Evolutionary conservation across 1,284 basidiomycete genomes (phyloP), one percentile per base, ranked within the genome.

Genomic region (Kwoniella shivajii): DNA sequence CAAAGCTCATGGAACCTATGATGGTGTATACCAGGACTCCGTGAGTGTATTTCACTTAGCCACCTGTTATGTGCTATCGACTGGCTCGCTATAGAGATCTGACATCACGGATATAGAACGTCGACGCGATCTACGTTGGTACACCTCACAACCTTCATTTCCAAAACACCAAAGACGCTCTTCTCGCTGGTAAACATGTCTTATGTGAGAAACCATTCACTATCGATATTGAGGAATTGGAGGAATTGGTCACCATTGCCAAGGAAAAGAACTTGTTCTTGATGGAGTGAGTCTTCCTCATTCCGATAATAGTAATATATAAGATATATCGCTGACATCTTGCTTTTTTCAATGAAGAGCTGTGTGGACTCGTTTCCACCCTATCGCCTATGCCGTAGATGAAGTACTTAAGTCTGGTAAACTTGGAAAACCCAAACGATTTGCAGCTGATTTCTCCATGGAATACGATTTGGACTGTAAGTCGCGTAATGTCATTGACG

Each of bases 131-230:
- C 49, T 92, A 92, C 76, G 87, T 92, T 53, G 89, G 89, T 22
- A 93, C 92, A 1, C 92, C 92, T 4, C 90, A 95, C 73, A 88
- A 89, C 0, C 82, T 83, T 59, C 92, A 96, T 80, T 91, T 91
- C 72, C 80, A 82, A 56, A 90, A 91, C 67, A 85, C 89, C 1
- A 80, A 88, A 61, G 86, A 85, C 48, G 88, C 88, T 7, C 84
- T 94, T 59, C 82, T 85, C 54, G 88, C 87, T 1, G 86, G 86
- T 49, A 96, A 94, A 76, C 84, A 92, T 74, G 88, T 95, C 20
- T 84, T 92, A 18, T 89, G 89, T 77, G 91, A 94, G 78, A 92
- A 92, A 65, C 79, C 79, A 16, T 79, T 81, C 66, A 81, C 81
- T 1, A 72, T 83, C 54, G 80, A 81, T 54, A 63, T 78, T 2